Conservation (phyloP, 805 yeast genomes). For the Kregervanrija fluxuum region DNA sequence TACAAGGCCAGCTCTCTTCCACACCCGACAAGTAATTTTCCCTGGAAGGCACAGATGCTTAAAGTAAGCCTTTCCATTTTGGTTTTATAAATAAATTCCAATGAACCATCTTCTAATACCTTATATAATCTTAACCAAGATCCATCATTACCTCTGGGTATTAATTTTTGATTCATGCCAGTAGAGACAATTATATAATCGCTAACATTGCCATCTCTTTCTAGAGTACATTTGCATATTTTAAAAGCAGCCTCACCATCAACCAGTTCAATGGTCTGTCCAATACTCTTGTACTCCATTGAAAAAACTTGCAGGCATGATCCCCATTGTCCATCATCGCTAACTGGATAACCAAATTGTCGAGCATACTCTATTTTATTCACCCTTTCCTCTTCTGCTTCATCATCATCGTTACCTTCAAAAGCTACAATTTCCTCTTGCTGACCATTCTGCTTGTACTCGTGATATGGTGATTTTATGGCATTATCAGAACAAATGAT, state of each 20-base stretch:
- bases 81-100: conserved; percentile 57
- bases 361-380: conserved; percentile 31
- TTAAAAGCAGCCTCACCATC: conserved; percentile 35
- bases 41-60: conserved; percentile 50
- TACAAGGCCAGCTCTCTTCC: conserved; percentile 48
- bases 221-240: conserved; percentile 26
- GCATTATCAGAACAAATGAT: conserved; percentile 41
- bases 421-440: conserved; percentile 17
- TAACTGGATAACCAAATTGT: conserved; percentile 37
- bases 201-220: conserved; percentile 24
- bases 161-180: conserved; percentile 21
- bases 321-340: conserved; percentile 31
- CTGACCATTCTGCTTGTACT: conserved; percentile 5
- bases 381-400: background rate
- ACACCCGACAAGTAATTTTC: conserved; percentile 53
- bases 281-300: conserved; percentile 24
- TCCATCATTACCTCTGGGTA: conserved; percentile 22
- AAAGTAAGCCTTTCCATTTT: conserved; percentile 38
- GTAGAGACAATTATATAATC: conserved; percentile 42
- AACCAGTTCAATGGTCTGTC: conserved; percentile 38
- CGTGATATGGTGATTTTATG: conserved; percentile 26
- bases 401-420: conserved; percentile 20
- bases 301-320: conserved; percentile 49
- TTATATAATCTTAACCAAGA: conserved; percentile 32
- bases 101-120: conserved; percentile 27